Evolutionary conservation across 129 eudicot species (phyloP).

Genomic region (carrot (Daucus carota)): DH1_v3.0 NC_030383.2:60938501-60939000

Average conservation of each 20-base stretch:
- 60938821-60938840: slow-evolving; percentile 30
- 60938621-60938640: neutral
- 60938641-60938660: slow-evolving; percentile 20
- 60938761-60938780: slow-evolving; percentile 43
- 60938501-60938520: slow-evolving; percentile 20
- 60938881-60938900: slow-evolving; percentile 32
- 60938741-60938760: slow-evolving; percentile 33
- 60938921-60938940: slow-evolving; percentile 65
- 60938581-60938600: slow-evolving; percentile 1
- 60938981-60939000: slow-evolving; percentile 57
- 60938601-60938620: slow-evolving; percentile 5
- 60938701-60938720: slow-evolving; percentile 1
- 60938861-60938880: slow-evolving; percentile 60
- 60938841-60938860: slow-evolving; percentile 38
- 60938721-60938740: slow-evolving; percentile 17
- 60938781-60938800: slow-evolving; percentile 53
- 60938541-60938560: slow-evolving; percentile 46
- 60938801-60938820: slow-evolving; percentile 45
- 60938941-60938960: slow-evolving; percentile 53
- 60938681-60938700: neutral
- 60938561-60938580: slow-evolving; percentile 37
- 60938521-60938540: slow-evolving; percentile 28
- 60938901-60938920: slow-evolving; percentile 59
- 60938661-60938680: slow-evolving; percentile 2
- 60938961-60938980: slow-evolving; percentile 64